phyloP scores from a whole-genome alignment of 129 eudicot species.

The Daucus carota region DNA sequence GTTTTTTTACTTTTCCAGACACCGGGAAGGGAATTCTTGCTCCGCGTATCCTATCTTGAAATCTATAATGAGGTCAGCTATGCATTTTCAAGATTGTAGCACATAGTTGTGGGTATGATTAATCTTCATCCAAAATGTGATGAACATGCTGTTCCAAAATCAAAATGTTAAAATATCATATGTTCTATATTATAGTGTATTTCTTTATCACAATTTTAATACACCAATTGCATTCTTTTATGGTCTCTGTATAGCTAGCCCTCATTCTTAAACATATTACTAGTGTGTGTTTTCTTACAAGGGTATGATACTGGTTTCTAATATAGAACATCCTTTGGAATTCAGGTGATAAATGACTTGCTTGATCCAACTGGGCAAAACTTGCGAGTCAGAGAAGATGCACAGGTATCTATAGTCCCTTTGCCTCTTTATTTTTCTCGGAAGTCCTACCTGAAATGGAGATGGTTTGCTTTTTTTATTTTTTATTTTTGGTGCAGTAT shows the following conservation, averaged over 20 bases:
- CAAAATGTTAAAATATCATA: neutral
- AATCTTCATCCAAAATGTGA: neutral
- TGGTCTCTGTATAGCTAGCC: neutral
- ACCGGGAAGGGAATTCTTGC: conserved; percentile 92
- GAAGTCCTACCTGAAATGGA: neutral
- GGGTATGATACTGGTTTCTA: conserved; percentile 8
- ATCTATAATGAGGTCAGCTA: conserved; percentile 90
- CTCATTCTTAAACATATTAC: neutral
- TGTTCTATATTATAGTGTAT: neutral
- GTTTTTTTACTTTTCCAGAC: conserved; percentile 56
- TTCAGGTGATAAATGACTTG: conserved; percentile 94
- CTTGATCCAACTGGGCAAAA: conserved; percentile 98
- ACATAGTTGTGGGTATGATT: neutral
- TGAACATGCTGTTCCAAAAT: neutral
- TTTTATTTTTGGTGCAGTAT: too few relatives aligned
- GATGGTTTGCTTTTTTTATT: neutral
- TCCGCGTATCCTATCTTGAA: conserved; percentile 94
- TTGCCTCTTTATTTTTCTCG: neutral
- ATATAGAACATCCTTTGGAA: conserved; percentile 20
- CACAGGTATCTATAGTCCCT: conserved; percentile 55
- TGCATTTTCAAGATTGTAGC: conserved; percentile 8
- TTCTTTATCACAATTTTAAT: neutral
- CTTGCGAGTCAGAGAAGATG: conserved; percentile 97
- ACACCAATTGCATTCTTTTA: too few relatives aligned
- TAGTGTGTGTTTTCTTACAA: neutral